These are phyloP conservation scores for Manihot esculenta DNA, from an alignment of 441 rosid genomes.

Conservation along the genomic window DNA sequence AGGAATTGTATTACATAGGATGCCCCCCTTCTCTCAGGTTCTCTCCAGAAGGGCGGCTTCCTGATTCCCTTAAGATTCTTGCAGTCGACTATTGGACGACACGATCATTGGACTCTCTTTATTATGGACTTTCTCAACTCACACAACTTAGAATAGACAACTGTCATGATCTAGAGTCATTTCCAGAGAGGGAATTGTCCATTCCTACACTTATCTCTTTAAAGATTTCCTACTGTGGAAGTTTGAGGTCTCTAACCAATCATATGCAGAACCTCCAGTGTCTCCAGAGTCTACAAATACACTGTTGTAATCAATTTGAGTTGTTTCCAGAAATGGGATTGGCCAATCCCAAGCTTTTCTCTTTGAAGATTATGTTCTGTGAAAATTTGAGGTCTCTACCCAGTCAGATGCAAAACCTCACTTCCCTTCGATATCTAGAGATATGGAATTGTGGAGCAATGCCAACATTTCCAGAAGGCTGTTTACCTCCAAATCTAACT, in stretches of 20 bases:
- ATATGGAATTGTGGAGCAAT: slow-evolving; percentile 26
- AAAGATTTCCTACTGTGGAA: slow-evolving; percentile 16
- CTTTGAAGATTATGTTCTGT: slow-evolving; percentile 11
- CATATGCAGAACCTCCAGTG: slow-evolving; percentile 26
- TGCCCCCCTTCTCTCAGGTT: not conserved
- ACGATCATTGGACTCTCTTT: slow-evolving; percentile 6
- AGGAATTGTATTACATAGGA: slow-evolving; percentile 1
- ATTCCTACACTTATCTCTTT: slow-evolving; percentile 11
- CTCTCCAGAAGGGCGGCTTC: not conserved
- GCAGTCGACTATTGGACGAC: slow-evolving; percentile 8
- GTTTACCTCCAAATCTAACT: slow-evolving; percentile 28
- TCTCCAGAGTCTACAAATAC: slow-evolving; percentile 28
- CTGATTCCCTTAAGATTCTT: slow-evolving; percentile 14
- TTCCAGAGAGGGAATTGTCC: slow-evolving; percentile 18
- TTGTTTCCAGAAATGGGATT: too few species aligned
- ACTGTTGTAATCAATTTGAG: too few species aligned
- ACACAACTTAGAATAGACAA: slow-evolving; percentile 5
- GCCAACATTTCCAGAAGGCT: slow-evolving; percentile 30
- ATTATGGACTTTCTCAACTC: slow-evolving; percentile 16
- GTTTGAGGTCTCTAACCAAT: slow-evolving; percentile 28
- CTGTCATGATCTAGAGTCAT: slow-evolving; percentile 13
- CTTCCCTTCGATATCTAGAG: slow-evolving; percentile 26
- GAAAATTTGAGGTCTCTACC: slow-evolving; percentile 32
- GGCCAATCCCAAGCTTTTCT: too few species aligned
- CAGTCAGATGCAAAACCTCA: slow-evolving; percentile 24